Conservation (phyloP, 1,284 basidiomycete genomes). For the Lentinula novae-zelandiae region DNA sequence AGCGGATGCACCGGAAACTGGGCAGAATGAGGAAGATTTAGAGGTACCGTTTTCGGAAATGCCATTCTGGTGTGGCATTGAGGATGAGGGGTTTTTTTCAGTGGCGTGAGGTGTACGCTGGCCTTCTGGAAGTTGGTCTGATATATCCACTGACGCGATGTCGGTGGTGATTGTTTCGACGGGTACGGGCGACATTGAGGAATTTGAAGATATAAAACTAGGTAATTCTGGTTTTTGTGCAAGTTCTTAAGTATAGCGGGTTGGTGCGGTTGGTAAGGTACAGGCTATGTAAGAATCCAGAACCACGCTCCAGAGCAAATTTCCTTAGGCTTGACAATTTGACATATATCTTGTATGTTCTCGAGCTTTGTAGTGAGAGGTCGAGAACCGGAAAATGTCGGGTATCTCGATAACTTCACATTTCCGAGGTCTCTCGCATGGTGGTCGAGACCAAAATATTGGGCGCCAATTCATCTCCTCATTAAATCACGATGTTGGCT, state of each 20-base stretch:
- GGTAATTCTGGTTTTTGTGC: not conserved
- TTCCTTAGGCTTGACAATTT: too few species aligned
- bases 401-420: not conserved
- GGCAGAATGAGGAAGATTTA: too few species aligned
- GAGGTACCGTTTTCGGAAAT: not conserved
- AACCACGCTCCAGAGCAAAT: too few species aligned
- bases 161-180: not conserved
- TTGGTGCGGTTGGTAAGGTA: too few species aligned
- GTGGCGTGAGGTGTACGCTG: constrained; percentile 5
- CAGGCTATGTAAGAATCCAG: too few species aligned
- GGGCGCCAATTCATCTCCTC: not conserved
- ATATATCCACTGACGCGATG: not conserved
- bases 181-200: not conserved
- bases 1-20: too few species aligned
- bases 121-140: not conserved
- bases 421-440: not conserved
- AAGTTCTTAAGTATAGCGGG: too few species aligned
- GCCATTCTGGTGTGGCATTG: not conserved
- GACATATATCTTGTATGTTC: not conserved
- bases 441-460: not conserved
- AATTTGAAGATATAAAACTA: not conserved
- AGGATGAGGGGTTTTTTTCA: not conserved
- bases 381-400: not conserved
- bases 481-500: constrained; percentile 15
- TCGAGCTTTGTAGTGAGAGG: not conserved